Evolutionary conservation across 2,329 filamentous ascomycete species (phyloP).

Genomic region (Sporothrix euskadiensis): DNA sequence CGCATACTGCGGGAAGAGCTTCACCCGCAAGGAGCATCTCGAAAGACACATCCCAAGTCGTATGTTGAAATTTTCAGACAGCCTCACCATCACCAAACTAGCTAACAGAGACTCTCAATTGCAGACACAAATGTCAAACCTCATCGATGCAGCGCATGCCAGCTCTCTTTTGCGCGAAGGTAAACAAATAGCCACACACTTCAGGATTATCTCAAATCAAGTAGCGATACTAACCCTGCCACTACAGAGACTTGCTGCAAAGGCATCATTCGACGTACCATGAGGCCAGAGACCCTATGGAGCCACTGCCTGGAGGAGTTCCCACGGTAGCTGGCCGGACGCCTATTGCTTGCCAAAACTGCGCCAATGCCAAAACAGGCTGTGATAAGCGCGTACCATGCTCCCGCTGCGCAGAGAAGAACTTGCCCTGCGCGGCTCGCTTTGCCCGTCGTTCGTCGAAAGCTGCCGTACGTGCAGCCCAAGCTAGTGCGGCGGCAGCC

Average conservation of each 20-base stretch:
- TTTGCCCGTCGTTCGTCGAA: conserved; percentile 55
- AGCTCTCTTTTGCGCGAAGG: conserved; percentile 54
- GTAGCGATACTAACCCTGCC: conserved; percentile 23
- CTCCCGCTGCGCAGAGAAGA: conserved; percentile 52
- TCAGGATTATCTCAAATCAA: too few species aligned
- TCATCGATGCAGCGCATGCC: conserved; percentile 51
- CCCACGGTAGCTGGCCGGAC: conserved; percentile 47
- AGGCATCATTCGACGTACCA: conserved; percentile 55
- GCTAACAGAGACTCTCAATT: background rate
- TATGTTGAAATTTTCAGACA: conserved; percentile 39
- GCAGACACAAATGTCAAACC: conserved; percentile 59
- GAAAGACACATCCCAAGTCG: conserved; percentile 56
- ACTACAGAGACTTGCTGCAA: conserved; percentile 51
- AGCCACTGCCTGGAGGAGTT: conserved; percentile 47
- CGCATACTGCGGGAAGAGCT: conserved; percentile 56
- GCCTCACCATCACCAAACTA: background rate
- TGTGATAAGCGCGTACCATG: conserved; percentile 54
- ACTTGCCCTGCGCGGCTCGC: conserved; percentile 49
- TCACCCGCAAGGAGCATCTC: conserved; percentile 59
- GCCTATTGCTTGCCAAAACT: conserved; percentile 53
- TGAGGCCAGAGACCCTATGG: conserved; percentile 50
- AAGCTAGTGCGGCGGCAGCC: conserved; percentile 41
- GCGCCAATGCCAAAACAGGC: conserved; percentile 53
- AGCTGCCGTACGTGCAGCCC: conserved; percentile 47
- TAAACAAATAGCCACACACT: conserved; percentile 34